Conservation (phyloP, 1,284 basidiomycete genomes). For the Pascua guehoae region DNA sequence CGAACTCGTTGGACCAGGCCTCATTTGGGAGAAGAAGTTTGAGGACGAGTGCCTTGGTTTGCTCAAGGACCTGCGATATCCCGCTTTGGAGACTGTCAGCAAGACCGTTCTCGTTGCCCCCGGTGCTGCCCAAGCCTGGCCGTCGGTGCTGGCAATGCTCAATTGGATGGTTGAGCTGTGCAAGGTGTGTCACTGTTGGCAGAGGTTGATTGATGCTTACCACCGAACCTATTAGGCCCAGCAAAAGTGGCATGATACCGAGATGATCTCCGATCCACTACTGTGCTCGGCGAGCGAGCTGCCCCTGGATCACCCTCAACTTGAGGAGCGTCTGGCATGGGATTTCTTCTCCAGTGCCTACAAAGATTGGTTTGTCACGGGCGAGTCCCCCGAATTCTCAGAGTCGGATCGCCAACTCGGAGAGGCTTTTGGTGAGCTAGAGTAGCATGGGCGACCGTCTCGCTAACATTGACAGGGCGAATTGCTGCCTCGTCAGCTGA, state of each 20-base stretch:
- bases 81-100: constrained; percentile 67
- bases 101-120: constrained; percentile 79
- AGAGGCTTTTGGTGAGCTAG: constrained; percentile 61
- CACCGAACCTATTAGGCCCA: constrained; percentile 31
- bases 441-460: neutral
- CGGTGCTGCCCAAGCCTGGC: constrained; percentile 80
- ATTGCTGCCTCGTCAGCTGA: constrained; percentile 30
- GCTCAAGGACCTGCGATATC: constrained; percentile 70
- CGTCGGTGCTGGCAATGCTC: constrained; percentile 69
- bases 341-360: constrained; percentile 71
- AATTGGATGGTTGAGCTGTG: constrained; percentile 80
- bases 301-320: constrained; percentile 37
- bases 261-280: constrained; percentile 65
- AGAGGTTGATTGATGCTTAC: neutral
- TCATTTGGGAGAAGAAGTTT: constrained; percentile 57
- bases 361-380: constrained; percentile 62
- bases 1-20: constrained; percentile 64
- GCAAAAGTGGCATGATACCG: constrained; percentile 60
- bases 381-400: constrained; percentile 54
- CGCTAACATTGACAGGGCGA: constrained; percentile 24
- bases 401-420: constrained; percentile 67
- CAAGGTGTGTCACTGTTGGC: constrained; percentile 10
- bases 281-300: constrained; percentile 48
- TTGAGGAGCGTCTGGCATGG: constrained; percentile 69
- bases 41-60: constrained; percentile 74